phyloP scores from a whole-genome alignment of 495 filamentous ascomycete genomes.

The Amorphotheca resinae region DNA sequence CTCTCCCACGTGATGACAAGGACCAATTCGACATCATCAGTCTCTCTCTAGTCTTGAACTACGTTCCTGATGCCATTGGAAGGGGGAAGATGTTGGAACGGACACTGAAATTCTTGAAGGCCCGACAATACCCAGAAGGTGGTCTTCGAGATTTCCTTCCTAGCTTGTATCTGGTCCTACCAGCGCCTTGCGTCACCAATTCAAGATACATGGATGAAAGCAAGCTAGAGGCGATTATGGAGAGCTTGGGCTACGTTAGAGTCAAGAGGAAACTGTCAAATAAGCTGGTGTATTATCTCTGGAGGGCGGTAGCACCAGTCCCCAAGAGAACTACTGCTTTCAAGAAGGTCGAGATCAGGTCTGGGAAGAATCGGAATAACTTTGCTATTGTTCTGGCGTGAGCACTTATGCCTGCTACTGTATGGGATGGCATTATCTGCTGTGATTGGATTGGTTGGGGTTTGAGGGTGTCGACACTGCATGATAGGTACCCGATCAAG shows the following conservation, averaged over 20 bases:
- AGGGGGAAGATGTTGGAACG: conserved; percentile 83
- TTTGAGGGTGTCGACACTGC: not conserved
- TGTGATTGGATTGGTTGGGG: not conserved
- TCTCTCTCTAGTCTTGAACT: conserved; percentile 92
- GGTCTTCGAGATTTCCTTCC: conserved; percentile 41
- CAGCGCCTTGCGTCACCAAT: conserved; percentile 78
- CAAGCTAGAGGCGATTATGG: conserved; percentile 62
- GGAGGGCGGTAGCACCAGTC: conserved; percentile 35
- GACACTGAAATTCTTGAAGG: conserved; percentile 50
- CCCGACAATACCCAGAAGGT: conserved; percentile 9
- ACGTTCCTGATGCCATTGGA: conserved; percentile 60
- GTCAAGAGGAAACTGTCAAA: conserved; percentile 55
- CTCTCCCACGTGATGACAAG: conserved; percentile 46
- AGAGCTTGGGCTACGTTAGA: conserved; percentile 56
- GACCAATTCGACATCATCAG: conserved; percentile 81
- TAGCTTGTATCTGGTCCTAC: conserved; percentile 79
- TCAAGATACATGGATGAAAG: conserved; percentile 78
- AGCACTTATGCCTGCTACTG: not conserved
- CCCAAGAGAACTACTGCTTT: conserved; percentile 27
- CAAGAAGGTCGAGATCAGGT: conserved; percentile 61
- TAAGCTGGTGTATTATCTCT: conserved; percentile 85
- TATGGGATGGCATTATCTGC: not conserved
- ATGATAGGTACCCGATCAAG: conserved; percentile 21
- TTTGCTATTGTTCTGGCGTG: conserved; percentile 60
- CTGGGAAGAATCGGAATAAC: conserved; percentile 70